Evolutionary conservation across 768 basidiomycete genomes (phyloP).

Genomic region (Mycena polygramma): DNA sequence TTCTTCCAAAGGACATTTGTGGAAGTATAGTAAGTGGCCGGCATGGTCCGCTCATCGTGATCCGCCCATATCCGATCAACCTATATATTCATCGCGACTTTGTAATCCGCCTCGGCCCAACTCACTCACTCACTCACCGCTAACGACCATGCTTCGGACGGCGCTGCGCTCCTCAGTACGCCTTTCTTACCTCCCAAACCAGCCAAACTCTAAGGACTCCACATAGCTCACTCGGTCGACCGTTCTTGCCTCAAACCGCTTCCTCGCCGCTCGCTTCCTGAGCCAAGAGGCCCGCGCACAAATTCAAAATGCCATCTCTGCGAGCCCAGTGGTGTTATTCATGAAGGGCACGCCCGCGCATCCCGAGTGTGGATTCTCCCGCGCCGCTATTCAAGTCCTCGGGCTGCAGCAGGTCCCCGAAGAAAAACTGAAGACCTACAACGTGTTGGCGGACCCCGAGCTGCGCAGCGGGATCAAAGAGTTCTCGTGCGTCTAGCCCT

Average conservation of each 20-base stretch:
- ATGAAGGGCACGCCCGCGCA: conserved; percentile 95
- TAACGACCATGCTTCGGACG: conserved; percentile 24
- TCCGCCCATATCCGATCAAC: too few relatives aligned
- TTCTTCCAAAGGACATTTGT: too few relatives aligned
- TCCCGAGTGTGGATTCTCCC: conserved; percentile 96
- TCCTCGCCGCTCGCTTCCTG: conserved; percentile 59
- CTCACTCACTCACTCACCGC: neutral
- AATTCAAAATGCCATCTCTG: conserved; percentile 80
- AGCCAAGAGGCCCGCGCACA: conserved; percentile 71
- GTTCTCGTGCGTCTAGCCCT: conserved; percentile 82
- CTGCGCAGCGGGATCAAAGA: conserved; percentile 92
- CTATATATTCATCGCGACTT: neutral
- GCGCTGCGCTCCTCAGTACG: conserved; percentile 31
- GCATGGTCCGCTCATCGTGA: too few relatives aligned
- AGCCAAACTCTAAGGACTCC: neutral
- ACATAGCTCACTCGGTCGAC: conserved; percentile 17
- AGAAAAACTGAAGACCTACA: conserved; percentile 90
- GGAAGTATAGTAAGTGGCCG: too few relatives aligned
- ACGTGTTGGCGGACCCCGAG: conserved; percentile 90
- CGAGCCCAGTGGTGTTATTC: conserved; percentile 91
- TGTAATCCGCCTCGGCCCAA: neutral
- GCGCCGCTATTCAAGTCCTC: conserved; percentile 92
- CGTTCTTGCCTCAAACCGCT: conserved; percentile 13
- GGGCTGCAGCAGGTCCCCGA: conserved; percentile 84
- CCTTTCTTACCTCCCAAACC: conserved; percentile 1